A percentile compares a stretch with the other conserved stretches of the same genome.
These are phyloP conservation scores for Myxozyma neotropica DNA, from an alignment of 805 yeast genomes.

Conservation along the genomic window DNA sequence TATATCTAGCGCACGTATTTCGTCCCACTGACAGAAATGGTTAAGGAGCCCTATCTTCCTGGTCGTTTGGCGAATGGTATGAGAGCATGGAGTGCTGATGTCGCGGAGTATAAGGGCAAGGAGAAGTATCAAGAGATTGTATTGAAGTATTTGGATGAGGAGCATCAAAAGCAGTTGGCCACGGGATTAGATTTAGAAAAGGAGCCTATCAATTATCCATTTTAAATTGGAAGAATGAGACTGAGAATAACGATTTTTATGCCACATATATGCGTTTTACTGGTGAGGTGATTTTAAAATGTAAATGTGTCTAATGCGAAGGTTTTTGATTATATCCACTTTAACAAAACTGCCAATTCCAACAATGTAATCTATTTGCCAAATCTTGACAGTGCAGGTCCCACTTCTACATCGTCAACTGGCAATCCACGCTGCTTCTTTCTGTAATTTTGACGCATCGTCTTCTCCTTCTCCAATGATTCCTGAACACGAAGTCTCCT, in stretches of 20 bases:
- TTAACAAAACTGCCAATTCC: neutral
- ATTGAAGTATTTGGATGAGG: conserved; percentile 29
- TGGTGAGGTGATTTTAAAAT: too few species aligned
- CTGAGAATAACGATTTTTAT: neutral
- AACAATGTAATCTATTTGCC: neutral
- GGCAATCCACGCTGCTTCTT: conserved; percentile 48
- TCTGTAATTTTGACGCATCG: conserved; percentile 57
- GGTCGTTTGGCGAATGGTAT: conserved; percentile 62
- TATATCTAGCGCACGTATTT: conserved; percentile 55
- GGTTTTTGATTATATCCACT: too few species aligned
- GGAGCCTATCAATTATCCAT: conserved; percentile 30
- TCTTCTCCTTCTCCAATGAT: conserved; percentile 74
- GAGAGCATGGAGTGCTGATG: conserved; percentile 61
- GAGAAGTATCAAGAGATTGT: conserved; percentile 27
- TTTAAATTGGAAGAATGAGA: conserved; percentile 6
- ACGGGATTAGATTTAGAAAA: conserved; percentile 18
- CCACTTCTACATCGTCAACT: conserved; percentile 21
- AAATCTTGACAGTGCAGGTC: conserved; percentile 34
- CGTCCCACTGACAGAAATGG: conserved; percentile 55
- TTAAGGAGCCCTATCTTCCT: conserved; percentile 64
- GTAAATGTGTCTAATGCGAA: too few species aligned
- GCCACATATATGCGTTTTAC: neutral
- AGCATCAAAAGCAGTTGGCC: conserved; percentile 30
- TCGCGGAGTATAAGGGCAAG: conserved; percentile 61
- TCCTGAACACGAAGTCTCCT: conserved; percentile 76